A percentile compares a stretch with the other conserved stretches of the same genome.
phyloP scores from a whole-genome alignment of 805 yeast species.

The Torulaspora delbrueckii region DNA sequence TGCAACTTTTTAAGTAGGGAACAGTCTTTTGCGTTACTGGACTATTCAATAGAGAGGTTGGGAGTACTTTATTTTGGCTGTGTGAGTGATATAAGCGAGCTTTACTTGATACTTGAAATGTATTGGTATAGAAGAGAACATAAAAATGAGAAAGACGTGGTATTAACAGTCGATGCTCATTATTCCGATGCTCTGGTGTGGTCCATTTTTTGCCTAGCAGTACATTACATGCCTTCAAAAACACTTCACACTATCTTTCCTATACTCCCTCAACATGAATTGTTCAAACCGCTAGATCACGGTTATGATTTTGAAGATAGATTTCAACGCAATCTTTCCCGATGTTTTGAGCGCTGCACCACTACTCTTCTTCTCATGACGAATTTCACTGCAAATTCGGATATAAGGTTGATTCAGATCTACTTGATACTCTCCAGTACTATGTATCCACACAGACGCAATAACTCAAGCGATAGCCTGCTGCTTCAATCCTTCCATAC shows the following conservation, averaged over 20 bases:
- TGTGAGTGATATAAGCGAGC: constrained; percentile 31
- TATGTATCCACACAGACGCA: constrained; percentile 14
- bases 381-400: constrained; percentile 23
- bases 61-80: constrained; percentile 33
- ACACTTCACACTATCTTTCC: constrained; percentile 12
- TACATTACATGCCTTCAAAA: constrained; percentile 28
- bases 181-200: constrained; percentile 30
- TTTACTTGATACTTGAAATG: constrained; percentile 23
- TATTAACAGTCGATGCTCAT: constrained; percentile 21
- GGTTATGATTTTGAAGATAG: constrained; percentile 12
- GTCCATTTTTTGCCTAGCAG: constrained; percentile 28
- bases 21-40: constrained; percentile 23
- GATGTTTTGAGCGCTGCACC: constrained; percentile 18
- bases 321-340: constrained; percentile 14
- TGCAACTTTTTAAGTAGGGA: constrained; percentile 16
- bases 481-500: constrained; percentile 24
- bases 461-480: constrained; percentile 17
- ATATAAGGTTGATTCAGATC: constrained; percentile 27
- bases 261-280: constrained; percentile 6
- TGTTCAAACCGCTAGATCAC: background rate
- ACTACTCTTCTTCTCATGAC: constrained; percentile 18
- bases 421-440: constrained; percentile 29
- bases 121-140: constrained; percentile 23
- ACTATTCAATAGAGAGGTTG: constrained; percentile 30
- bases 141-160: background rate